Percentiles rank a stretch among this genome's conserved stretches.
Conservation (phyloP, 2,329 filamentous ascomycete genomes). For the Lachnellula willkommii region DNA sequence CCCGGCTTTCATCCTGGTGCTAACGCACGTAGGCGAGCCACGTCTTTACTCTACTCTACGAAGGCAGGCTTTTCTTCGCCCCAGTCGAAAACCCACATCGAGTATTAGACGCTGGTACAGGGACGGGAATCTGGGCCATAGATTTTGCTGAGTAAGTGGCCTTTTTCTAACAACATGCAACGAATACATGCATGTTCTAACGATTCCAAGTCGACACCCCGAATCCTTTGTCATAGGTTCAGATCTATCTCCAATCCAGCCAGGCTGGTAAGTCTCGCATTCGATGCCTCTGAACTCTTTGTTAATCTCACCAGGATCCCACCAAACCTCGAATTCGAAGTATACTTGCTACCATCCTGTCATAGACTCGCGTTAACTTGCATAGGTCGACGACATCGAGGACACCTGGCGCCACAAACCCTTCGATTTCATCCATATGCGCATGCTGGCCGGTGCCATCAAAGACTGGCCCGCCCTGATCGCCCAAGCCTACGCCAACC, state of each 20-base stretch:
- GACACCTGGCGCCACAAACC: conserved; percentile 27
- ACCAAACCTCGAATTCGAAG: conserved; percentile 28
- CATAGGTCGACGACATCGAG: conserved; percentile 29
- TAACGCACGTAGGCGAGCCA: conserved; percentile 24
- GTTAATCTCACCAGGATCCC: conserved; percentile 15
- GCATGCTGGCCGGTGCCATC: conserved; percentile 35
- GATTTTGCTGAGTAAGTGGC: conserved; percentile 14
- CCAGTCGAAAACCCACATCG: conserved; percentile 23
- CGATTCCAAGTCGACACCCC: conserved; percentile 13
- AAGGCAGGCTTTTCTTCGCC: conserved; percentile 24
- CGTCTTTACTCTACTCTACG: conserved; percentile 20
- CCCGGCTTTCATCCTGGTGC: not conserved
- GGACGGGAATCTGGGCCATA: conserved; percentile 21
- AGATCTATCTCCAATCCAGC: conserved; percentile 26
- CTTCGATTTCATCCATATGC: conserved; percentile 34
- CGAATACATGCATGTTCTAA: too few relatives aligned
- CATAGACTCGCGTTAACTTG: not conserved
- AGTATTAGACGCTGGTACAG: conserved; percentile 21
- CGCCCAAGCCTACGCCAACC: conserved; percentile 16
- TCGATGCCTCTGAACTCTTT: not conserved
- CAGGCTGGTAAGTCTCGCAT: conserved; percentile 15
- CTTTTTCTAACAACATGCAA: not conserved
- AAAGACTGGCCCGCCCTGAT: conserved; percentile 27
- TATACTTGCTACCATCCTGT: conserved; percentile 7
- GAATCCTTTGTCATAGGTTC: conserved; percentile 21